Evolutionary conservation across 768 basidiomycete species (phyloP), one percentile per base, ranked within the genome.

Genomic region (Hericium rajendrae): DNA sequence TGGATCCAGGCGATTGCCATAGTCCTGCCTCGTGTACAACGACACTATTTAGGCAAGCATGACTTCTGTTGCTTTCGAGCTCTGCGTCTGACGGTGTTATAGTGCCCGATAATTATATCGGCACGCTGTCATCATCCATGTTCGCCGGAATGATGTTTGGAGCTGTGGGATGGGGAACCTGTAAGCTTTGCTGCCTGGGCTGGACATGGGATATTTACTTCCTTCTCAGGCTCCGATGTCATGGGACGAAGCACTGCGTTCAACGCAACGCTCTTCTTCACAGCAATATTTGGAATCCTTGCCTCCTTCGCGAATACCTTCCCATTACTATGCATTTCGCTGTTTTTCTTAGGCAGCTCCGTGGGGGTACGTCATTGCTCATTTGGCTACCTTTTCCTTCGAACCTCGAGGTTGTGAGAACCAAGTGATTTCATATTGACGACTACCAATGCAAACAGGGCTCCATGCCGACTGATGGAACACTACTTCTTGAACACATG

Each of bases 81-180:
- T 39, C 40, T 57, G 16, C 50, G 32, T 11, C 40, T 48, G 51
- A 38, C 37, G 43, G 4, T 20, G 52, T 53, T 53, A 18, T 59
- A 86, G 88, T 91, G 6, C 80, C 83, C 32, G 86, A 93, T 67
- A 77, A 75, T 50, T 82, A 82, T 61, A 89, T 94, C 51, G 95
- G 94, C 22, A 69, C 78, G 1, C 72, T 97, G 13, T 94, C 93
- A 0, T 90, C 92, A 3, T 84, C 88, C 3, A 93, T 91, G 81
- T 94, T 94, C 66, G 84, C 80, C 11, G 91, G 95, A n/a, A 98
- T 98, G 95, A 97, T 97, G 93, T 67, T 97, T 53, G 91, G 94
- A 1, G 88, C 91, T 1, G 72, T 94, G 9, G 89, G 87, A 4
- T 94, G 94, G 94, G 94, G 94, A 57, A 85, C 89, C 22, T 93